Conservation (phyloP, 305 asterid species). For the Fraxinus greggii region DNA sequence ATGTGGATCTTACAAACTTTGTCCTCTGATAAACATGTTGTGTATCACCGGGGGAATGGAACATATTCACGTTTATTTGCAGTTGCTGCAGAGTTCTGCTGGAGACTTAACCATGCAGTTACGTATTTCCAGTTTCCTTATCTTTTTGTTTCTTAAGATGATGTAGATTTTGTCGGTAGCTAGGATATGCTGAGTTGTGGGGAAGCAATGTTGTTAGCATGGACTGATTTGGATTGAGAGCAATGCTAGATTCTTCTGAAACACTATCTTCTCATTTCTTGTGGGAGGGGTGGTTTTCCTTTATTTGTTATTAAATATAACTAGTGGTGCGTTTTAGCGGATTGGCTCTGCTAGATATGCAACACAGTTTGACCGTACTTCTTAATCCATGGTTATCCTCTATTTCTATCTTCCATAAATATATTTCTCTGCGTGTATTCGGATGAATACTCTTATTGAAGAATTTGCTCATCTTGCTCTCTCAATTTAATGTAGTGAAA, state of each 20-base stretch:
- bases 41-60: background rate
- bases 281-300: background rate
- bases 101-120: background rate
- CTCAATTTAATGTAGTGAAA: background rate
- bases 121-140: background rate
- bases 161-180: background rate
- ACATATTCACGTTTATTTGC: background rate
- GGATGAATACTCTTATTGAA: background rate
- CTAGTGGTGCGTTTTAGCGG: background rate
- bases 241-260: background rate
- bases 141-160: background rate
- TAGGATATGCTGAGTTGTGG: background rate
- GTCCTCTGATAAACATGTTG: background rate
- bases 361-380: background rate
- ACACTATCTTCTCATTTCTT: background rate
- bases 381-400: background rate
- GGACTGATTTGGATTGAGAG: background rate
- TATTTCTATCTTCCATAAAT: background rate
- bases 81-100: background rate
- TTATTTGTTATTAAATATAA: background rate
- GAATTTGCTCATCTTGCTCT: background rate
- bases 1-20: background rate
- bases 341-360: background rate
- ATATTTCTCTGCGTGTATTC: background rate
- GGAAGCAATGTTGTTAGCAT: background rate